Evolutionary conservation across 2,329 filamentous ascomycete genomes (phyloP).

Genomic region (Pestalotiopsis sp.): DNA sequence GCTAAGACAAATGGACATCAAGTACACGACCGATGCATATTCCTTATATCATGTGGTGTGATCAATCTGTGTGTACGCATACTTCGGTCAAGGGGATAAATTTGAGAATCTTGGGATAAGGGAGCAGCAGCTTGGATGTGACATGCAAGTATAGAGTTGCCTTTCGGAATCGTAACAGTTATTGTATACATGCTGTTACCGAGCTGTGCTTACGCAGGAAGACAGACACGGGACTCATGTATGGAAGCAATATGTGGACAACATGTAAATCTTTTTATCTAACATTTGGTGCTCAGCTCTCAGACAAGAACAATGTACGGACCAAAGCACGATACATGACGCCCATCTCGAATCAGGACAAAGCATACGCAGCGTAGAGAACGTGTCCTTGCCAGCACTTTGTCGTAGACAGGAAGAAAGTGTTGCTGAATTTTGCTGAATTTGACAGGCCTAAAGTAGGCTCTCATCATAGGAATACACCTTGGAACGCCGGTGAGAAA

Average conservation of each 20-base stretch:
- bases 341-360: background rate
- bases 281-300: background rate
- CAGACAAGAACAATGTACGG: background rate
- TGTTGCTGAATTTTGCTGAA: background rate
- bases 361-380: background rate
- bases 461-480: background rate
- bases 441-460: background rate
- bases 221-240: background rate
- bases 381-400: background rate
- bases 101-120: too few species aligned
- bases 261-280: background rate
- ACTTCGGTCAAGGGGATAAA: too few species aligned
- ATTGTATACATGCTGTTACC: background rate
- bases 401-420: background rate
- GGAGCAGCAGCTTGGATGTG: too few species aligned
- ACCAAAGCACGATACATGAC: background rate
- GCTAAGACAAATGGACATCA: background rate
- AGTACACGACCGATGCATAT: conserved; percentile 4
- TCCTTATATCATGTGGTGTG: background rate
- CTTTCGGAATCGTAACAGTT: too few species aligned
- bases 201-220: background rate
- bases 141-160: too few species aligned
- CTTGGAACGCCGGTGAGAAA: conserved; percentile 15
- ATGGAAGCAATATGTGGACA: background rate
- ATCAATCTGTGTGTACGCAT: background rate